Evolutionary conservation across 2,329 filamentous ascomycete genomes (phyloP).

Genomic region (Fonsecaea monophora): DNA sequence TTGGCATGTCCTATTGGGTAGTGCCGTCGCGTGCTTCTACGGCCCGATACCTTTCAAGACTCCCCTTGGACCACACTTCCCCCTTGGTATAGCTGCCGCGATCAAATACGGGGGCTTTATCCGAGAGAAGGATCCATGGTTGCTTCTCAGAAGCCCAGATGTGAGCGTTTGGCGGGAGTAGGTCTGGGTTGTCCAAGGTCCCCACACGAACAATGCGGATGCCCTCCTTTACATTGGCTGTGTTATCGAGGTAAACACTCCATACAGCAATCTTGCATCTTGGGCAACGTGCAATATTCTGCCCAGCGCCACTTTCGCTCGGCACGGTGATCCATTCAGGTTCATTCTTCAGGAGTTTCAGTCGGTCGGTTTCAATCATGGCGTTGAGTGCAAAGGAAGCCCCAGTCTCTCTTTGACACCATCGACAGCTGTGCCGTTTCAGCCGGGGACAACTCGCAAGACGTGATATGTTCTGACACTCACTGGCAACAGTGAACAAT

Average conservation of each 20-base stretch:
- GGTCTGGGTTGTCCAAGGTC: slow-evolving; percentile 52
- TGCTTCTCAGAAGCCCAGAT: slow-evolving; percentile 52
- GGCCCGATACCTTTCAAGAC: slow-evolving; percentile 41
- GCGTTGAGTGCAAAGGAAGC: slow-evolving; percentile 35
- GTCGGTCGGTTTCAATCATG: slow-evolving; percentile 40
- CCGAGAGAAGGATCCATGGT: slow-evolving; percentile 49
- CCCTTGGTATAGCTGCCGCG: slow-evolving; percentile 46
- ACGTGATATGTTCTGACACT: slow-evolving; percentile 15
- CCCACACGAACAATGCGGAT: slow-evolving; percentile 53
- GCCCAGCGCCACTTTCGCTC: slow-evolving; percentile 50
- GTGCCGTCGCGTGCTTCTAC: slow-evolving; percentile 1
- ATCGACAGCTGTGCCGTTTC: slow-evolving; percentile 33
- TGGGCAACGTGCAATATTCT: slow-evolving; percentile 54
- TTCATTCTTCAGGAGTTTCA: slow-evolving; percentile 44
- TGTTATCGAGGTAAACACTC: slow-evolving; percentile 50
- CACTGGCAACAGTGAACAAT: slow-evolving; percentile 37
- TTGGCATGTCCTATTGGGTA: slow-evolving; percentile 9
- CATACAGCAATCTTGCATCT: slow-evolving; percentile 52
- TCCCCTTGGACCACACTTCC: slow-evolving; percentile 46
- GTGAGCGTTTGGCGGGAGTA: slow-evolving; percentile 55
- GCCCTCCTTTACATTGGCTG: slow-evolving; percentile 34
- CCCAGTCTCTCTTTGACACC: slow-evolving; percentile 35
- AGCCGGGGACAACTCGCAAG: slow-evolving; percentile 10
- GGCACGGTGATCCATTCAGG: slow-evolving; percentile 46
- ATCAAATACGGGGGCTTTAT: slow-evolving; percentile 49